Evolutionary conservation across 768 basidiomycete species (phyloP), one percentile per base, ranked within the genome.

Genomic region (Psilocybe cyanescens): DNA sequence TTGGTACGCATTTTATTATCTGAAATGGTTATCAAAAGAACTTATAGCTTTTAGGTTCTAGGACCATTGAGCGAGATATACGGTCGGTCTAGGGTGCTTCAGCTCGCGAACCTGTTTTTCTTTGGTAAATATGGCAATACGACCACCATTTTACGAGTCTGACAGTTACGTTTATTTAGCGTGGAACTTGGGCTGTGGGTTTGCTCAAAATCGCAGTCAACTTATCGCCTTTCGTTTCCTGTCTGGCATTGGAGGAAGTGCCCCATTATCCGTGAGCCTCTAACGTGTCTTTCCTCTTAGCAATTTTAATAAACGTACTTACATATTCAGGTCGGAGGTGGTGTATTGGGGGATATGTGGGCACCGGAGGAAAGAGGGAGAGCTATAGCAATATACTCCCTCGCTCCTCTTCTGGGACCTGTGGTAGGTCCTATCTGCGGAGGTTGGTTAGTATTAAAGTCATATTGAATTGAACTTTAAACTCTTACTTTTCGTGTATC

Each of bases 51-150:
- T 14, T 30, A 81, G 81, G 58, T 82, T 39, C 55, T 83, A 29
- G 89, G 86, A 0, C 92, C 91, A 0, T 66, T 92, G 24, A 86
- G 85, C 63, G 92, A 93, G 70, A 79, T 92, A 9, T 92, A 78
- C 61, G 91, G 91, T 2, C 83, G 90, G 17, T 82, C 85, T 0
- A 72, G 77, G 1, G 85, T 91, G 0, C 65, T 92, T 0, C 90
- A 89, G 66, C 50, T 79, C 0, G 71, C 89, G 1, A 92, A 91
- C 70, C 16, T 89, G 4, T 87, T 86, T 71, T 91, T 82, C 67
- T 74, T 91, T 1, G 83, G 88, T 89, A 68, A 9, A 72, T 65
- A 7, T 35, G 33, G 14, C 6, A 14, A 44, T 44, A 14, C 11
- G 9, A 44, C 11, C 4, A 11, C n/a, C n/a, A 39, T 12, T 39